Percentiles rank a stretch among this genome's conserved stretches.
Conservation (phyloP, 306 rosid genomes). For the Carpinus viminea region DNA sequence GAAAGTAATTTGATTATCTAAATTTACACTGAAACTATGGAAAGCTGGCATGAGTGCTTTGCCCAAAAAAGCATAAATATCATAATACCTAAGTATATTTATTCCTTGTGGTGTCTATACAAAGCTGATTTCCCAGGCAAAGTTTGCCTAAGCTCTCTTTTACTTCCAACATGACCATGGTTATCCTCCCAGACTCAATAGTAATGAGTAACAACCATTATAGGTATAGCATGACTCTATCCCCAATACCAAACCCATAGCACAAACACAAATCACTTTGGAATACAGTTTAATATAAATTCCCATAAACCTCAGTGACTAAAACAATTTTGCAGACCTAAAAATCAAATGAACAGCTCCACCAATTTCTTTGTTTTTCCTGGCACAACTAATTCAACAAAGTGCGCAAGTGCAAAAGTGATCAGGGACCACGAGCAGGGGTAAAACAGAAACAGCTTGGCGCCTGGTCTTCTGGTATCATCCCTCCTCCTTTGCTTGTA, state of each 20-base stretch:
- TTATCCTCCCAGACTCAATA: neutral
- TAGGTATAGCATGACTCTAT: neutral
- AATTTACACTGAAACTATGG: too few relatives aligned
- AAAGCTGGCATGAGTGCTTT: too few relatives aligned
- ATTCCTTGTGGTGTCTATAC: neutral
- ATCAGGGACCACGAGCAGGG: constrained; percentile 57
- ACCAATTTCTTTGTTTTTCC: neutral
- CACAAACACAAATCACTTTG: constrained; percentile 6
- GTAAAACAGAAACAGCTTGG: constrained; percentile 51
- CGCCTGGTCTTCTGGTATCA: constrained; percentile 55
- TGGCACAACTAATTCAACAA: neutral
- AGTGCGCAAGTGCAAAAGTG: neutral
- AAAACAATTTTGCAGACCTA: constrained; percentile 2
- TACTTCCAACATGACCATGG: neutral
- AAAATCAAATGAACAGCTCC: constrained; percentile 6
- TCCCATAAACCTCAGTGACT: constrained; percentile 5
- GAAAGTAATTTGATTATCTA: too few relatives aligned
- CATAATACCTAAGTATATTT: neutral
- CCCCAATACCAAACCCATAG: neutral
- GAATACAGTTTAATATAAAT: constrained; percentile 2
- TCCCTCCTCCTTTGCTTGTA: constrained; percentile 75
- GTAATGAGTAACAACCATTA: neutral
- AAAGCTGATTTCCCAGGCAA: neutral
- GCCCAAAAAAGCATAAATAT: too few relatives aligned
- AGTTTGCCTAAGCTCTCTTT: neutral